Evolutionary conservation across 2,329 filamentous ascomycete genomes (phyloP), one percentile per base, ranked within the genome.

Genomic region (Dendrostoma leiphaemia): DNA sequence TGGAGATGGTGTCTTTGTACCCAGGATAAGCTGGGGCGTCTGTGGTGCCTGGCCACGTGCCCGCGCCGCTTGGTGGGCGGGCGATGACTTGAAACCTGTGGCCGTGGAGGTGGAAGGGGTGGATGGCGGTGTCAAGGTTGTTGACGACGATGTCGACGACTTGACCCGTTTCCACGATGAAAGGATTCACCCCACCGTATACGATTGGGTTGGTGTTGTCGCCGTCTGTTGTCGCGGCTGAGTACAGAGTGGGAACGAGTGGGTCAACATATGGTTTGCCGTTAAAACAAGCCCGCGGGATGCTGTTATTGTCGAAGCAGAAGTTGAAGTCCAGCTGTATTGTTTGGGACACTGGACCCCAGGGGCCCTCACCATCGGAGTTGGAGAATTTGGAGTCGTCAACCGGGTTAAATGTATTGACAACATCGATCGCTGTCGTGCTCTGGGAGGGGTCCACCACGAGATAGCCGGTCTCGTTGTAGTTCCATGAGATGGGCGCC

Each of bases 221-320:
- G 1, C 67, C 61, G 4, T 79, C 80, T 1, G 80, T 71, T 0
- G 83, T 83, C 3, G 88, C 75, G n/a, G 79, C 87, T 3, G 85
- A 85, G 74, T 90, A 91, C 6, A 92, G 72, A 0, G 85, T 83
- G 0, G 88, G 88, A 0, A 90, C 86, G 63, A 84, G 81, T 48
- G 87, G 87, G 7, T 67, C 58, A n/a, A 87, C 78, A 64, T 89
- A 91, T 6, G 85, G 85, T 41, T 83, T 70, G 60, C 82, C 80
- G 69, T 90, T 91, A 68, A 85, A 75, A 63, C 75, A 82, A 10
- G 78, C 77, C 26, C 89, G 87, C 54, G 78, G 79, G 28, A 81
- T 79, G 7, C 83, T 83, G 60, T 89, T 81, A 26, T 69, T 73
- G 40, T 90, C 80, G 24, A 79, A 74, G 65, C 83, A 80, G 72